phyloP scores from a whole-genome alignment of 306 rosid species.

The Hylodesmum podocarpum region DNA sequence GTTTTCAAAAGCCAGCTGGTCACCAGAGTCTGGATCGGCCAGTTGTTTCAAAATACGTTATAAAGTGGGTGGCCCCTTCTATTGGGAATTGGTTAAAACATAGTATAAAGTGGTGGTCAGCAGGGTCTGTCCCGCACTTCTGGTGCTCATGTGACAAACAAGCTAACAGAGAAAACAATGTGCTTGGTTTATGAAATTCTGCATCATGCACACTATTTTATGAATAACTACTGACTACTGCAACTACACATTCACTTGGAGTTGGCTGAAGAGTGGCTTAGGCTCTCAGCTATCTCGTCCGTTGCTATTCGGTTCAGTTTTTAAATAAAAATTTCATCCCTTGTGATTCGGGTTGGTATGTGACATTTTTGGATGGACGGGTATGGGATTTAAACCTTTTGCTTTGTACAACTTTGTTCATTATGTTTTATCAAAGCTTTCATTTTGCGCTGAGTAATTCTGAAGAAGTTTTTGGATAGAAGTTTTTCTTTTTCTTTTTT shows the following conservation, averaged over 20 bases:
- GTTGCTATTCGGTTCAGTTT: background rate
- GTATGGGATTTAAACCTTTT: background rate
- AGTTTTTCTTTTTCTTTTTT: background rate
- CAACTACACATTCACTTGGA: background rate
- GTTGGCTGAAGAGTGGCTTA: background rate
- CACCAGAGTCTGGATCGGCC: background rate
- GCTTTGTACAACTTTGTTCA: background rate
- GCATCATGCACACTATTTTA: background rate
- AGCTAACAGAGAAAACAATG: background rate
- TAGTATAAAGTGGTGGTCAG: background rate
- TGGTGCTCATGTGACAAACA: background rate
- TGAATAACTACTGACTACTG: background rate
- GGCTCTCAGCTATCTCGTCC: background rate
- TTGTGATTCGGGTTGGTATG: background rate
- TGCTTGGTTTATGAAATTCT: background rate
- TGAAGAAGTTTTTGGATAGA: background rate
- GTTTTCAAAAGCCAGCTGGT: background rate
- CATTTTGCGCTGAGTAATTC: background rate
- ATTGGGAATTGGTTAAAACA: background rate
- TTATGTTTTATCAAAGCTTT: conserved; percentile 9
- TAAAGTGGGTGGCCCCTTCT: background rate
- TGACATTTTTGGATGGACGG: background rate
- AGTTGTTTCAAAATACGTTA: background rate
- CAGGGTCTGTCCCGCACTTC: background rate
- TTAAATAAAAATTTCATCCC: background rate